These are phyloP conservation scores for Amniculicola lignicola DNA, from an alignment of 495 filamentous ascomycete genomes.

Conservation along the genomic window DNA sequence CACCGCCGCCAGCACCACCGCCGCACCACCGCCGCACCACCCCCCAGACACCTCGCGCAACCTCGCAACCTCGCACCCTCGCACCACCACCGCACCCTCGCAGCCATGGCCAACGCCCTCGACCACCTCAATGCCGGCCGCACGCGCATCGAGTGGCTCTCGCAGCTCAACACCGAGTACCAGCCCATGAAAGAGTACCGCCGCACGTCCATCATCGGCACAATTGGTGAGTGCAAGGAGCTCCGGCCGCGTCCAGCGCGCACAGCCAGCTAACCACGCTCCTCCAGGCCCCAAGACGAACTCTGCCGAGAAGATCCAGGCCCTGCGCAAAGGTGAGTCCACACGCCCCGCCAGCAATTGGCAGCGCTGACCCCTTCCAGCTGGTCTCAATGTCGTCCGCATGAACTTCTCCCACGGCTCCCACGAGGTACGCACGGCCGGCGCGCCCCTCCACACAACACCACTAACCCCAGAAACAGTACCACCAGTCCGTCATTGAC, in stretches of 20 bases:
- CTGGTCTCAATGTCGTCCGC: conserved; percentile 93
- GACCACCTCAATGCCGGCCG: conserved; percentile 73
- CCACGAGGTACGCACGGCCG: conserved; percentile 55
- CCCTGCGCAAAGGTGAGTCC: conserved; percentile 62
- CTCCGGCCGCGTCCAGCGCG: background rate
- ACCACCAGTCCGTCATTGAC: conserved; percentile 95
- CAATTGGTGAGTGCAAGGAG: conserved; percentile 59
- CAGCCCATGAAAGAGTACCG: conserved; percentile 81
- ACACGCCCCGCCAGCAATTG: background rate
- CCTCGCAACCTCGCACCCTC: too few species aligned
- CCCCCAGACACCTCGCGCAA: background rate
- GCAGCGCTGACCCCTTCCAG: conserved; percentile 32
- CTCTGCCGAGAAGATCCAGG: conserved; percentile 92
- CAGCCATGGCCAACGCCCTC: conserved; percentile 62
- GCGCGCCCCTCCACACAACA: conserved; percentile 46
- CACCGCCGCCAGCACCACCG: background rate
- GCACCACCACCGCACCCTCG: background rate
- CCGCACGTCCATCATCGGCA: conserved; percentile 97
- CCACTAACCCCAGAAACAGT: conserved; percentile 43
- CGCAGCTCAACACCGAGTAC: conserved; percentile 74
- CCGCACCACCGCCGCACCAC: background rate
- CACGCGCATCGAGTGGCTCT: conserved; percentile 90
- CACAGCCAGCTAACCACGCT: background rate
- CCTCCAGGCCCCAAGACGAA: conserved; percentile 83
- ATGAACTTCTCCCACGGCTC: conserved; percentile 99